Conservation (phyloP, 1,139 yeast genomes). For the Geotrichum restrictum region DNA sequence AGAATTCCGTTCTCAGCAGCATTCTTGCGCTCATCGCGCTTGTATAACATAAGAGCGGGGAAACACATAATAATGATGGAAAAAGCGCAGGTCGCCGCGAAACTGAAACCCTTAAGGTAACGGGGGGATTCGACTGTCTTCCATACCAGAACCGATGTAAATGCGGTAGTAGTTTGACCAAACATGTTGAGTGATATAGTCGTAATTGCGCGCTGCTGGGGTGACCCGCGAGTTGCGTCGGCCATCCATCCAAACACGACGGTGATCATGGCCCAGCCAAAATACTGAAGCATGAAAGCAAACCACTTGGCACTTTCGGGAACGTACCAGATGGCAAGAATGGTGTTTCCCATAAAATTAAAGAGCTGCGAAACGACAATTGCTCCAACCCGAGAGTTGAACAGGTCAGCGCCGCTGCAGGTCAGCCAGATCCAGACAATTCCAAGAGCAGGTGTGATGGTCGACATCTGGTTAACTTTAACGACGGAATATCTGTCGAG, state of each 20-base stretch:
- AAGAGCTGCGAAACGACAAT: conserved; percentile 51
- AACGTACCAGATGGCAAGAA: conserved; percentile 48
- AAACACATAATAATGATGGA: conserved; percentile 46
- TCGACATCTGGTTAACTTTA: conserved; percentile 43
- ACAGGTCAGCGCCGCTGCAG: conserved; percentile 50
- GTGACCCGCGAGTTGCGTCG: conserved; percentile 28
- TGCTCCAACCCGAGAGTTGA: conserved; percentile 55
- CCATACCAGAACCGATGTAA: conserved; percentile 37
- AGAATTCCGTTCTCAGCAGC: conserved; percentile 51
- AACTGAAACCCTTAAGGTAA: conserved; percentile 49
- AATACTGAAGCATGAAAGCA: conserved; percentile 46
- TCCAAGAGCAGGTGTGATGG: conserved; percentile 53
- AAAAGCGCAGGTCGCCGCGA: conserved; percentile 52
- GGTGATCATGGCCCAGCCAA: conserved; percentile 47
- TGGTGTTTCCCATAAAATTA: conserved; percentile 45
- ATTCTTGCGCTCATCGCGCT: conserved; percentile 50
- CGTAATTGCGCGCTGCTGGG: conserved; percentile 42
- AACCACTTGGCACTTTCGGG: conserved; percentile 47
- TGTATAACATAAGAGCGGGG: conserved; percentile 54
- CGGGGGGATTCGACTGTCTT: conserved; percentile 52
- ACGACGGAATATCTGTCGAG: conserved; percentile 41
- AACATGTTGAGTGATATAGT: conserved; percentile 42
- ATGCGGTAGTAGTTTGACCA: conserved; percentile 35
- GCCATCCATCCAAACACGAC: conserved; percentile 32
- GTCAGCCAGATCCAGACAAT: conserved; percentile 46